Base-by-base conservation (phyloP, 805 yeast genomes). In the Starmerella tilneyi region DNA sequence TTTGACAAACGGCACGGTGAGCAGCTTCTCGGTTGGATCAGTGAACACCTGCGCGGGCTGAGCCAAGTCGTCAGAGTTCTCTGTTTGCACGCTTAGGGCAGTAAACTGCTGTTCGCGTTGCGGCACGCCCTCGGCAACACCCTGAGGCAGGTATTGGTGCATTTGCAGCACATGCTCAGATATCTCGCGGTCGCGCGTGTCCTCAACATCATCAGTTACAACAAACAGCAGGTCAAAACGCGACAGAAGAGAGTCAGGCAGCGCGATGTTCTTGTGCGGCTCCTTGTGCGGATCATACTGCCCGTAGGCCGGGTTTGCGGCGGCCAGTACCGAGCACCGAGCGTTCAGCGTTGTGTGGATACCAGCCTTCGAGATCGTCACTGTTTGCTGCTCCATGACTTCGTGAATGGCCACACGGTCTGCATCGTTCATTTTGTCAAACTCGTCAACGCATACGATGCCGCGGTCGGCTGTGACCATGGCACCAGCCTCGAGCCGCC, bases 361-460 rank as follows among this genome's bases (percentile, higher is more conserved):
- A 52, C 98, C 98, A 5, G 97, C 98, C 63, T 89, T 89, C 43
- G 97, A 94, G 59, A 89, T 88, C 2, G 97, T 88, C 23, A 89
- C 96, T 0, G 98, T 92, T 64, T 92, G 98, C 67, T 92, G 98
- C 69, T 92, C 98, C 98, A 92, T 92, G 41, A 92, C 98, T 73
- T 92, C 98, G 66, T 92, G 98, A 59, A 92, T 92, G 1, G 97
- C 97, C 43, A 92, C 97, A 61, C 98, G 75, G 68, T 92, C 98
- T 22, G 79, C 76, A 63, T 92, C 98, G 51, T 84, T 80, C 98
- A 92, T 92, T 66, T 92, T 92, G 68, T 89, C 98, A 60, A 92
- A 92, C 70, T 92, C 98, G 71, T 92, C 98, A 58, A 92, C 94
- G 74, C 98, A 92, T 33, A 92, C 96, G 46, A 92, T 74, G 52